These are phyloP conservation scores for Solanum etuberosum DNA, from an alignment of 257 asterid species.

Conservation along the genomic window DNA sequence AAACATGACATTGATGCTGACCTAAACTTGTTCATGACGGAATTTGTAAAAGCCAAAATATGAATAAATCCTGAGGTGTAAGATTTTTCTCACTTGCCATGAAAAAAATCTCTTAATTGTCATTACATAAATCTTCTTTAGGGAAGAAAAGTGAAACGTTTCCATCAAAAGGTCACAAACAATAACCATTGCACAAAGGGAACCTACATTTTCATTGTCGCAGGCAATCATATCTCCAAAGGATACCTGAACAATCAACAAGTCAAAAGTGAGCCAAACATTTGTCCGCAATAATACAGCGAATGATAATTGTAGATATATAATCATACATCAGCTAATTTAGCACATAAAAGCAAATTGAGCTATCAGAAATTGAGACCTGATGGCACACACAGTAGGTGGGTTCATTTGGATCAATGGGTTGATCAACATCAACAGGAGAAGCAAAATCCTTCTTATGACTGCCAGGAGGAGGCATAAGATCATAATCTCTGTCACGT, in stretches of 20 bases:
- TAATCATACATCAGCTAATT: neutral
- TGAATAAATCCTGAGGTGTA: neutral
- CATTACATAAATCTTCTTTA: neutral
- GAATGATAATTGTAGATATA: neutral
- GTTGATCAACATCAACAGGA: conserved; percentile 66
- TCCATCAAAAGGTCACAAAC: neutral
- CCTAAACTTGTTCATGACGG: neutral
- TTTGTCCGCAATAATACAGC: neutral
- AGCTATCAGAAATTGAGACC: conserved; percentile 21
- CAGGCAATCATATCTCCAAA: conserved; percentile 99
- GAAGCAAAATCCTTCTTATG: conserved; percentile 65
- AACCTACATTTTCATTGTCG: conserved; percentile 79
- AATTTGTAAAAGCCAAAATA: neutral
- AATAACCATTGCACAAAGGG: neutral
- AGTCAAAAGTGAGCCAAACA: neutral
- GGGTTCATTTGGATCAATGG: conserved; percentile 96
- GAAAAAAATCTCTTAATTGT: neutral
- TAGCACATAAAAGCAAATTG: neutral
- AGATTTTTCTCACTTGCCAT: neutral
- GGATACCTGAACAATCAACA: conserved; percentile 56
- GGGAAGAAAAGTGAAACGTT: neutral
- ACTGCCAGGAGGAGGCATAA: conserved; percentile 99
- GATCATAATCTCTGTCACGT: conserved; percentile 87
- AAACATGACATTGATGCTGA: neutral
- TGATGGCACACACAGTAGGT: conserved; percentile 94